Base-by-base conservation (phyloP, 306 rosid genomes). In the Lathyrus sativus region DNA sequence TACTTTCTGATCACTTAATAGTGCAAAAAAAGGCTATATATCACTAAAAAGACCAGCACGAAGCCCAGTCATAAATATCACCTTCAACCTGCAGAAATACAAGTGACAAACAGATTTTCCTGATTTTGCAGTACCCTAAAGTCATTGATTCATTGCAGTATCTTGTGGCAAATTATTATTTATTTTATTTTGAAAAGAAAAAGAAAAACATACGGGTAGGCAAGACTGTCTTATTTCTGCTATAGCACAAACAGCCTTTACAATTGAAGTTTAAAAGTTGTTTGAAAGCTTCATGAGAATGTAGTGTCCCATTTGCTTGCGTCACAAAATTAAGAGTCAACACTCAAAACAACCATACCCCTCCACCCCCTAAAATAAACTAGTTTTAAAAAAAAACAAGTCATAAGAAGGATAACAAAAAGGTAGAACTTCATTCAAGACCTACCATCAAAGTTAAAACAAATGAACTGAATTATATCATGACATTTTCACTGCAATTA, bases 401-500 rank as follows among this genome's bases (percentile, higher is more conserved):
- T n/a, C n/a, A n/a, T n/a, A n/a, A n/a, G n/a, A n/a, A n/a, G n/a
- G n/a, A n/a, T n/a, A n/a, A n/a, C n/a, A n/a, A n/a, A n/a, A n/a
- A n/a, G n/a, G n/a, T n/a, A n/a, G n/a, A n/a, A n/a, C n/a, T n/a
- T n/a, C n/a, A n/a, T n/a, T n/a, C n/a, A n/a, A n/a, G n/a, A n/a
- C n/a, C n/a, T n/a, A n/a, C n/a, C n/a, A n/a, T n/a, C n/a, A n/a
- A n/a, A n/a, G n/a, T n/a, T n/a, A n/a, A n/a, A n/a, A n/a, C n/a
- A n/a, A n/a, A n/a, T n/a, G n/a, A n/a, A n/a, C n/a, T n/a, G n/a
- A n/a, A n/a, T n/a, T 3, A 70, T 33, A 68, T 29, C 38, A 18
- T 41, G 14, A 50, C 29, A 68, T 44, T 18, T 50, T 69, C 3
- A 50, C 38, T 56, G 12, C 24, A 74, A 58, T 74, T 66, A 74